Base-by-base conservation (phyloP, 257 asterid species). In the Pogostemon cablin region DNA sequence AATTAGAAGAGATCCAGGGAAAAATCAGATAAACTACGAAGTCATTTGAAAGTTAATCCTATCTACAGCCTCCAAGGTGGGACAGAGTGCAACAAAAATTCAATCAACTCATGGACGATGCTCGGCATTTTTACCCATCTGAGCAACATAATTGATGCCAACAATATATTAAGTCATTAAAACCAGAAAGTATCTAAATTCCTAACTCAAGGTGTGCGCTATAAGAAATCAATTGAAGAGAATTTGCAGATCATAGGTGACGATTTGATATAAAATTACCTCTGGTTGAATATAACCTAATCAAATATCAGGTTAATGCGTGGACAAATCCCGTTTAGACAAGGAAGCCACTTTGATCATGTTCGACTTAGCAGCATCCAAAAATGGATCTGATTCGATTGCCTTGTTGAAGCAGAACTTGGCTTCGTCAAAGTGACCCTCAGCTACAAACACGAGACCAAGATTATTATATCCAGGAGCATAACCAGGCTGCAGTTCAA, bases 381-480 rank as follows among this genome's bases (percentile, higher is more conserved):
- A 39, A 68, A 95, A 72, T 2, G 95, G 98, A 80, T 95, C 99
- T 5, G 85, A 81, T 74, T 83, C 86, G 57, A 78, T 74, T n/a
- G 99, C 96, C 86, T 88, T 91, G 78, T 82, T 79, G 80, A 95
- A 95, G 86, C 95, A 91, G 80, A 82, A 88, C 73, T 79, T 81
- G 39, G 97, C 98, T 79, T 95, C 88, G 67, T 85, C 96, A 78
- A 88, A 87, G 56, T 74, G 85, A 67, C 86, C 89, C 91, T 95
- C 98, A 6, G 95, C 96, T 59, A 95, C 93, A 72, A 86, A 91
- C 42, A 91, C 96, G 3, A 95, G 99, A 66, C 99, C 99, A 5
- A 95, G 92, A 82, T 95, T 95, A 84, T 95, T 95, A 66, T 91
- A 95, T 10, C 97, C 97, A 0, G 99, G 96, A 41, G 99, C 98